Evolutionary conservation across 2,329 filamentous ascomycete species (phyloP), one percentile per base, ranked within the genome.

Genomic region (Fusarium concolor): DNA sequence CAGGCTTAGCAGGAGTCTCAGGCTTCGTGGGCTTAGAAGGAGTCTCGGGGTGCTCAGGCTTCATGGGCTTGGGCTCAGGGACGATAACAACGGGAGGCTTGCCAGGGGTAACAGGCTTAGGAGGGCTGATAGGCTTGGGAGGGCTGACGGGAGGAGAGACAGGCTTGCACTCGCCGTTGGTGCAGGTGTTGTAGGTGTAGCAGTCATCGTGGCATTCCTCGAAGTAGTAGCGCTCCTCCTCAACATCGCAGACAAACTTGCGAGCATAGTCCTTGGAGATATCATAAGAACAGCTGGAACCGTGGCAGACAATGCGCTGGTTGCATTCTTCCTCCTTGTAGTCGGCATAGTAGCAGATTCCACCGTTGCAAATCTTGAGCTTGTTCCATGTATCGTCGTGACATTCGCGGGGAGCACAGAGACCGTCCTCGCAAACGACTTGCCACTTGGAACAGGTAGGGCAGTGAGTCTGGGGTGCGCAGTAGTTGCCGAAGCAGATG

Each of bases 271-370:
- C 65, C 37, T 71, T 72, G 35, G 67, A 56, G 71, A 15, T 73
- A 72, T 69, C 63, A 11, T 33, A 43, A 14, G 56, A 44, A 68
- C 77, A 80, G 61, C 74, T 67, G 52, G 71, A 72, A 29, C 74
- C 71, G 56, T 69, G 63, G 76, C 77, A 80, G 68, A 75, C 65
- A 52, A 78, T 64, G 72, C 79, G 78, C 56, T 73, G 76, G 53
- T 68, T 68, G 72, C 76, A 78, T 17, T 74, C 41, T 10, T 72
- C 31, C 26, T 67, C 71, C 35, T 73, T 47, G 74, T 73, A 79
- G 57, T 73, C 65, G 31, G 77, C 73, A 68, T 71, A 76, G 63
- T 71, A 55, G 70, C 72, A 77, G 9, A 70, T 47, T 5, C 74
- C 70, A 3, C 72, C 62, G 17, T 74, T 52, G 74, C 78, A 80